Base-by-base conservation (phyloP, 495 filamentous ascomycete species). In the Venustampulla echinocandica region DNA sequence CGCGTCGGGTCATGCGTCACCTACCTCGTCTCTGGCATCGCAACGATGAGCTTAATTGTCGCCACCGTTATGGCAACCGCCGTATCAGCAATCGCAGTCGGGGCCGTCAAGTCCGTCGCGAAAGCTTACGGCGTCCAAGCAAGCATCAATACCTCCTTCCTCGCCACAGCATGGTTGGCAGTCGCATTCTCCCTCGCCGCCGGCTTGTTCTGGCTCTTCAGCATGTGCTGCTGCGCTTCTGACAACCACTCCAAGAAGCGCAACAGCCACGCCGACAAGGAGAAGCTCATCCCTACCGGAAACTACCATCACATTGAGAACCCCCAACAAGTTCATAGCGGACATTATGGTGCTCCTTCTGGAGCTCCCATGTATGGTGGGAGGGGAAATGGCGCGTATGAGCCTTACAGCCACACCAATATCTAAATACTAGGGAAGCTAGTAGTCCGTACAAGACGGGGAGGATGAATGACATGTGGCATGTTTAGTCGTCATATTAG, bases 121-220 rank as follows among this genome's bases (percentile, higher is more conserved):
- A 69, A 79, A 41, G 64, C 75, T 34, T 94, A 90, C 61, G 74
- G 79, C 36, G 77, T 90, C 49, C 59, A 71, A 0, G 72, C 77
- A 32, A 60, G 57, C 32, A 67, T 90, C 56, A 84, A 86, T 62
- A 76, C 57, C 38, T 70, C 73, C 55, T 89, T 84, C 63, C 77
- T 84, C 46, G 73, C 73, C 19, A 64, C 75, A 3, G 75, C 80
- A 39, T 97, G 90, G 90, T 64, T 95, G 39, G 82, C 80, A 39
- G 82, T 81, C 10, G 82, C 72, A 24, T 92, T 93, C 62, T 79
- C 82, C 36, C 54, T 87, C 18, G 85, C 60, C 38, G 79, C 79
- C 11, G 73, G 73, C 47, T 54, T 94, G 55, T 95, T 95, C 81
- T 97, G 90, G 90, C 69, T 85, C 54, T 78, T 94, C 64, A 86